These are phyloP conservation scores for Stylosanthes scabra DNA, from an alignment of 331 rosid genomes.

Conservation along the genomic window DNA sequence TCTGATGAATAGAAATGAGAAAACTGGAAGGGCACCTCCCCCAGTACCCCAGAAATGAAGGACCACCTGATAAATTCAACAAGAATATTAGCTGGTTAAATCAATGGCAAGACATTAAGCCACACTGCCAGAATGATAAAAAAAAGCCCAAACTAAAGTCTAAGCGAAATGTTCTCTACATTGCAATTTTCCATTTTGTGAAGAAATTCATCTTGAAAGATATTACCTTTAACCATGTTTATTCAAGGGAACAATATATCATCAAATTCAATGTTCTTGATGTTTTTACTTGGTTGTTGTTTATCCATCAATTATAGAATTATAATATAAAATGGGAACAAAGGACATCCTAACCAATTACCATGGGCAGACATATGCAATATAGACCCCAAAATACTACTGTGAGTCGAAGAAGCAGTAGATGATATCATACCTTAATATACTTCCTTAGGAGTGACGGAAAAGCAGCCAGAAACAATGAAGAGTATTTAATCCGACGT, in stretches of 20 bases:
- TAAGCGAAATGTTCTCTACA: neutral
- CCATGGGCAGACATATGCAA: constrained; percentile 31
- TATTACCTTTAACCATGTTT: constrained; percentile 20
- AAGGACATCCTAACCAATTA: constrained; percentile 27
- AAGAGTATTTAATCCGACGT: constrained; percentile 79
- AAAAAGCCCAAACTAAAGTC: constrained; percentile 20
- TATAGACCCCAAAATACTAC: constrained; percentile 15
- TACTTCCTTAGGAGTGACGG: constrained; percentile 90
- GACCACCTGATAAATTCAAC: constrained; percentile 60
- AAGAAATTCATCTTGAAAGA: constrained; percentile 11
- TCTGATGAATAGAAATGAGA: constrained; percentile 76
- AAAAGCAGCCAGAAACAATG: constrained; percentile 81
- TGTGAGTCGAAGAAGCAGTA: constrained; percentile 4
- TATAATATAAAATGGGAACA: neutral
- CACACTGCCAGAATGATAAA: constrained; percentile 19
- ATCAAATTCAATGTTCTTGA: neutral
- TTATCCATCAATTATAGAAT: constrained; percentile 15
- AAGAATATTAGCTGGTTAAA: constrained; percentile 32
- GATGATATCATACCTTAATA: constrained; percentile 62
- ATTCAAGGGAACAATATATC: constrained; percentile 7
- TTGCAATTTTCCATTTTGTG: constrained; percentile 13
- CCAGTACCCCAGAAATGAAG: constrained; percentile 98
- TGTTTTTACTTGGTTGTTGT: constrained; percentile 9
- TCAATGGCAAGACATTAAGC: constrained; percentile 19
- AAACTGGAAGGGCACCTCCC: constrained; percentile 87